Percentiles rank a stretch among this genome's conserved stretches.
Conservation (phyloP, 768 basidiomycete genomes). For the Cystobasidium ongulense region DNA sequence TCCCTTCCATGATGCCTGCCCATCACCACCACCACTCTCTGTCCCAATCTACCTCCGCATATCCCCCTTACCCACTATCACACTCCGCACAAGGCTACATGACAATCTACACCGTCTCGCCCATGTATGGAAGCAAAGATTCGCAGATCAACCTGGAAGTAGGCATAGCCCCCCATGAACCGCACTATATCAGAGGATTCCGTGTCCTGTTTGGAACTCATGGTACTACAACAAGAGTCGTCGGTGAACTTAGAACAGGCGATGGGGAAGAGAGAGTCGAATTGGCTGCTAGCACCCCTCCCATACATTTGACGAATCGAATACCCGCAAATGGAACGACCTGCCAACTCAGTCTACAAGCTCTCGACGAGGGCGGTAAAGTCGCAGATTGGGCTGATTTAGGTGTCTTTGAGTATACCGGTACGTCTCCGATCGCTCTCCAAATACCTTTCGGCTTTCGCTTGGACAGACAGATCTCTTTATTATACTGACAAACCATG, state of each 20-base stretch:
- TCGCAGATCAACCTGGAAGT: constrained; percentile 19
- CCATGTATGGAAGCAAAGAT: not conserved
- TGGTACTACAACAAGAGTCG: constrained; percentile 27
- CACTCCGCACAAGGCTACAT: constrained; percentile 9
- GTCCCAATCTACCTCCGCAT: constrained; percentile 2
- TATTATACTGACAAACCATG: not conserved
- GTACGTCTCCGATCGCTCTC: not conserved
- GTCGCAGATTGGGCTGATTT: constrained; percentile 20
- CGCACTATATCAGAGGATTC: constrained; percentile 27
- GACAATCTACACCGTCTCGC: not conserved
- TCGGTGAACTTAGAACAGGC: constrained; percentile 13
- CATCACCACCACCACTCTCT: not conserved
- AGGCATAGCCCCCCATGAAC: constrained; percentile 8
- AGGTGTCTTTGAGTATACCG: constrained; percentile 30
- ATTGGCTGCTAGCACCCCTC: constrained; percentile 19
- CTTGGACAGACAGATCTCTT: not conserved
- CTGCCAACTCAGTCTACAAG: constrained; percentile 19
- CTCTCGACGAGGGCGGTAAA: constrained; percentile 9
- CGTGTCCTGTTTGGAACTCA: constrained; percentile 26
- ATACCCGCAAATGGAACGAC: not conserved
- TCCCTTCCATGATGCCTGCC: not conserved
- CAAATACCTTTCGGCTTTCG: not conserved
- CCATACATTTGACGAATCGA: constrained; percentile 16
- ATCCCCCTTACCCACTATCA: not conserved
- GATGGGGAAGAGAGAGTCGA: constrained; percentile 30